A percentile compares a stretch with the other conserved stretches of the same genome.
Conservation (phyloP, 1,284 basidiomycete genomes). For the Rhodotorula sp. region DNA sequence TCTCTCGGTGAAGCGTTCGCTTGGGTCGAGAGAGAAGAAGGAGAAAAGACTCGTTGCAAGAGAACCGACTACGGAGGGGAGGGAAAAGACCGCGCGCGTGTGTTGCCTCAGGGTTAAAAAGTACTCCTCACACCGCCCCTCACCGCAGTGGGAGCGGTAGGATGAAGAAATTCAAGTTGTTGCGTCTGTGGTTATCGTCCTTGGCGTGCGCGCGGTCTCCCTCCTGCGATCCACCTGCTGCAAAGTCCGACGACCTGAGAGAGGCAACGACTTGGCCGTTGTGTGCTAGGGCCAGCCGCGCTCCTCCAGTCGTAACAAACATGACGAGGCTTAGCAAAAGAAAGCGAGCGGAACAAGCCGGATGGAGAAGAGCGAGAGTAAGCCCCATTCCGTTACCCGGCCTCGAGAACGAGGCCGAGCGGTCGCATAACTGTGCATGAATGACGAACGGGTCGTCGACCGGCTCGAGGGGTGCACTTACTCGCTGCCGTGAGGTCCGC, state of each 20-base stretch:
- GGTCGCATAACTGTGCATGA: constrained; percentile 28
- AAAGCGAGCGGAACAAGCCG: neutral
- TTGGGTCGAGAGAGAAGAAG: neutral
- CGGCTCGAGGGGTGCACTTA: constrained; percentile 21
- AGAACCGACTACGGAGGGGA: neutral
- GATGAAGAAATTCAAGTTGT: constrained; percentile 40
- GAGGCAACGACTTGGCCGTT: neutral
- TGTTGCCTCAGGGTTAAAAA: constrained; percentile 39
- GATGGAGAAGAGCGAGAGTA: constrained; percentile 22
- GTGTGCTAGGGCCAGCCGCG: constrained; percentile 2
- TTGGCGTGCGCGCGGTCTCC: too few species aligned
- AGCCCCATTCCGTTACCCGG: constrained; percentile 32
- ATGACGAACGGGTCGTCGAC: constrained; percentile 29
- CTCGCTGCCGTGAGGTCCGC: neutral
- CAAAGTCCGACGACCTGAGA: neutral
- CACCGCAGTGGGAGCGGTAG: constrained; percentile 4
- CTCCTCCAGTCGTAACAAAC: neutral
- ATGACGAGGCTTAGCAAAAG: neutral
- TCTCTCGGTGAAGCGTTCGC: too few species aligned
- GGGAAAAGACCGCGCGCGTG: neutral
- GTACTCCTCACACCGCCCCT: constrained; percentile 5
- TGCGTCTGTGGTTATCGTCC: constrained; percentile 19
- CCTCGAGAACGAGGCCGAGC: neutral
- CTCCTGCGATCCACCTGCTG: too few species aligned
- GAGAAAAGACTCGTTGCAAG: neutral